Evolutionary conservation across 2,329 filamentous ascomycete species (phyloP).

Genomic region (Clonostachys byssicola): DNA sequence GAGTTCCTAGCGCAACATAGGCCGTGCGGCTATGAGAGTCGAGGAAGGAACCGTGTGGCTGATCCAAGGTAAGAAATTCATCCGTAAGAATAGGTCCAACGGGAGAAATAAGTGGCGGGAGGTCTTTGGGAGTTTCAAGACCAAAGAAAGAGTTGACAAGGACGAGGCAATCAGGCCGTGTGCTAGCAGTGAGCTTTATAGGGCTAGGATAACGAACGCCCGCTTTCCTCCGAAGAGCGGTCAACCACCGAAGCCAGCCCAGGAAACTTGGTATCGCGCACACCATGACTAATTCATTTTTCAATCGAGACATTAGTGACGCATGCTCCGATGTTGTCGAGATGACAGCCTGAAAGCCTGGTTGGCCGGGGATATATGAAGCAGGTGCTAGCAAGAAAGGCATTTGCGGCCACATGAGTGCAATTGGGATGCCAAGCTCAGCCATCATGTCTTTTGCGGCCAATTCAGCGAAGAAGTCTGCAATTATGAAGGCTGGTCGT

Average conservation of each 20-base stretch:
- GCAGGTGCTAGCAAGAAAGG: constrained; percentile 27
- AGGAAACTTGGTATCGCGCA: constrained; percentile 20
- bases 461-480: constrained; percentile 36
- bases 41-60: constrained; percentile 18
- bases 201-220: constrained; percentile 24
- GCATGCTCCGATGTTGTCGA: constrained; percentile 29
- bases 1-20: constrained; percentile 36
- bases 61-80: constrained; percentile 21
- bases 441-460: constrained; percentile 30
- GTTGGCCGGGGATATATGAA: constrained; percentile 32
- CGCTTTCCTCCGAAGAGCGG: constrained; percentile 21
- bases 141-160: constrained; percentile 39
- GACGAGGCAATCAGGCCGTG: constrained; percentile 33
- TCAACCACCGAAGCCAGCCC: constrained; percentile 18
- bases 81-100: constrained; percentile 34
- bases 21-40: constrained; percentile 20
- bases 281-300: constrained; percentile 24
- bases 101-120: constrained; percentile 29
- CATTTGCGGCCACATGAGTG: constrained; percentile 34
- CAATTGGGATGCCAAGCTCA: constrained; percentile 29
- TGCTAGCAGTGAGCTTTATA: neutral
- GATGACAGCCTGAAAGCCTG: constrained; percentile 32
- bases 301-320: constrained; percentile 26
- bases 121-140: constrained; percentile 31
- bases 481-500: constrained; percentile 31